phyloP scores from a whole-genome alignment of 192 early-diverging fungal species.

The Mycoemilia scoparia region DNA sequence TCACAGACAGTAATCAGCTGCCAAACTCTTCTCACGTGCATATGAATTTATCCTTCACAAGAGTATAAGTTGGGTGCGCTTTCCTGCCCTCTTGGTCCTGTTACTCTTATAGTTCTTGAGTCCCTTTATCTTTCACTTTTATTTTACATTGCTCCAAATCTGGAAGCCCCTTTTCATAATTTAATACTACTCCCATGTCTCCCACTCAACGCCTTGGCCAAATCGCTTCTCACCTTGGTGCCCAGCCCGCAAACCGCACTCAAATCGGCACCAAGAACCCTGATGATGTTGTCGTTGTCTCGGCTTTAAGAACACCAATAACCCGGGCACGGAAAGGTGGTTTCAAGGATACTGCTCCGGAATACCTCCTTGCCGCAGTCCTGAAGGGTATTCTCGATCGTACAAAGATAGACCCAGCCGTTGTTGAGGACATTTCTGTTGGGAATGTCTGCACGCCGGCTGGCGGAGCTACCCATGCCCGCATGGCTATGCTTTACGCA shows the following conservation, averaged over 20 bases:
- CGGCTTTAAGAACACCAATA: conserved; percentile 75
- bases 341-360: conserved; percentile 78
- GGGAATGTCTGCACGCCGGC: conserved; percentile 80
- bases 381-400: conserved; percentile 58
- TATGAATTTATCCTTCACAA: no score
- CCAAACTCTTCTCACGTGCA: no score
- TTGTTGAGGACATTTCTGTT: conserved; percentile 89
- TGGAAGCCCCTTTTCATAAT: no score
- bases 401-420: conserved; percentile 62
- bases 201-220: no score
- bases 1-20: no score
- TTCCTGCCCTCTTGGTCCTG: no score
- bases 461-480: conserved; percentile 73
- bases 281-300: conserved; percentile 86
- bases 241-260: conserved; percentile 24
- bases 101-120: no score
- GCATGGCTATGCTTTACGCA: conserved; percentile 81
- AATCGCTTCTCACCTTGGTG: conserved; percentile 26
- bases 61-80: no score
- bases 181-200: no score
- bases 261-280: conserved; percentile 53
- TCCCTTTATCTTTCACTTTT: no score
- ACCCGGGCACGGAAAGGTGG: conserved; percentile 78
- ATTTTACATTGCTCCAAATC: no score
- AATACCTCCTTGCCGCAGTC: conserved; percentile 56